Evolutionary conservation across 176 grass and related monocot genomes (phyloP).

Genomic region (Hsuehochloa calcarea): DNA sequence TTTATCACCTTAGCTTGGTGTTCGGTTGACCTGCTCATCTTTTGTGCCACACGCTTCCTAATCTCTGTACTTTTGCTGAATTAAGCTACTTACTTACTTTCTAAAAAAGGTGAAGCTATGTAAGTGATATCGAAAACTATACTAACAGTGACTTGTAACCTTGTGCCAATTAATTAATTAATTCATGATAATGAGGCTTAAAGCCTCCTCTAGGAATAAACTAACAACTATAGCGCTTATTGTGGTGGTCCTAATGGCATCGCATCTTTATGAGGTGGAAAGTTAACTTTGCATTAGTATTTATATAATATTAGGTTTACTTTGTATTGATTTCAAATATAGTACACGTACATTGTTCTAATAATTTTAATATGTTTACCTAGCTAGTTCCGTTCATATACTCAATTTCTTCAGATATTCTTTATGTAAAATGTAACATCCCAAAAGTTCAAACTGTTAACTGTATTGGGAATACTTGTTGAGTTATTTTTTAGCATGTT

Average conservation of each 20-base stretch:
- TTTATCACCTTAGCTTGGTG: constrained; percentile 13
- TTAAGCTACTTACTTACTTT: constrained; percentile 14
- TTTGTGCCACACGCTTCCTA: constrained; percentile 32
- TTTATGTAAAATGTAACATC: neutral
- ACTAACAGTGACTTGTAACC: neutral
- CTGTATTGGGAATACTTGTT: too few species aligned
- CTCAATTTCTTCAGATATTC: neutral
- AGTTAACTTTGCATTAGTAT: neutral
- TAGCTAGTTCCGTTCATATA: neutral
- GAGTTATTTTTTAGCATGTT: too few species aligned
- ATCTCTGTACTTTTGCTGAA: constrained; percentile 7
- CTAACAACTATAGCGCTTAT: neutral
- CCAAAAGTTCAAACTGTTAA: too few species aligned
- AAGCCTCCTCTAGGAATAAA: constrained; percentile 15
- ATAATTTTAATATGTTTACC: neutral
- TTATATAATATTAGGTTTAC: too few species aligned
- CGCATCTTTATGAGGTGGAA: neutral
- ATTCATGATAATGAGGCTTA: neutral
- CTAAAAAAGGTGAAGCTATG: neutral
- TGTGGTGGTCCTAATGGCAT: constrained; percentile 7
- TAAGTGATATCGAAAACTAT: constrained; percentile 21
- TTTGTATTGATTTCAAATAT: too few species aligned
- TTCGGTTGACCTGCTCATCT: constrained; percentile 13
- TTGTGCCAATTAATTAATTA: neutral
- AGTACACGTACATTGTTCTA: neutral